Conservation (phyloP, 2,329 filamentous ascomycete species). For the Aquanectria penicillioides region DNA sequence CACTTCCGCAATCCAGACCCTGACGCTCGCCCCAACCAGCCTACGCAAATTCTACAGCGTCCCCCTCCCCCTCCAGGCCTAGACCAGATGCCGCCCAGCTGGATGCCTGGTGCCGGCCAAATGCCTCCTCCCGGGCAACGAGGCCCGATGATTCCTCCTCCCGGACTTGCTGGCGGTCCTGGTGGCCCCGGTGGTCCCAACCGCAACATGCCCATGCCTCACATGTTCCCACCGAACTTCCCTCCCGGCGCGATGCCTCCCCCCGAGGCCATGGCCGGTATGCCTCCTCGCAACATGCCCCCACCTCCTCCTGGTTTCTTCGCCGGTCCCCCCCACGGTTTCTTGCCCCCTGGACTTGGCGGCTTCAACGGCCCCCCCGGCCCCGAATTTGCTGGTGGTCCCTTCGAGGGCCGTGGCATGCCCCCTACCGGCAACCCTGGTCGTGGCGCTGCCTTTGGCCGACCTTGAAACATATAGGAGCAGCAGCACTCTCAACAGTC, state of each 20-base stretch:
- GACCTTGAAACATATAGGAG: constrained; percentile 35
- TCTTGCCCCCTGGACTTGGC: constrained; percentile 64
- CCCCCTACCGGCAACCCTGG: constrained; percentile 57
- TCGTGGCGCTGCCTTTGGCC: constrained; percentile 47
- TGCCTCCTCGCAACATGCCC: constrained; percentile 63
- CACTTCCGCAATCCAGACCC: constrained; percentile 60
- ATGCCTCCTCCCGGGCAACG: constrained; percentile 53
- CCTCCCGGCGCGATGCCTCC: constrained; percentile 59
- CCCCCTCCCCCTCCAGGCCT: constrained; percentile 69
- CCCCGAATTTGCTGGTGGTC: constrained; percentile 57
- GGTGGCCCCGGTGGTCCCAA: constrained; percentile 38
- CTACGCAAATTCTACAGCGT: constrained; percentile 72
- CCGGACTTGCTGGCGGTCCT: constrained; percentile 56
- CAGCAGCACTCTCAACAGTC: background rate
- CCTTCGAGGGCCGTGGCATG: constrained; percentile 66
- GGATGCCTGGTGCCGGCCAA: constrained; percentile 59
- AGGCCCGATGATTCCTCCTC: constrained; percentile 70
- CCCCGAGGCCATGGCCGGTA: constrained; percentile 60
- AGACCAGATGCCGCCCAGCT: constrained; percentile 67
- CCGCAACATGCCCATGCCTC: constrained; percentile 61
- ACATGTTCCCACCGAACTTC: constrained; percentile 72
- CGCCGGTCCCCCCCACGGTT: constrained; percentile 60
- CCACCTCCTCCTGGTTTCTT: constrained; percentile 69
- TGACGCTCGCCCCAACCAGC: constrained; percentile 61
- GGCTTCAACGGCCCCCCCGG: constrained; percentile 64